A percentile compares a stretch with the other conserved stretches of the same genome.
Conservation (phyloP, 768 basidiomycete species). For the Mycena indigotica region DNA sequence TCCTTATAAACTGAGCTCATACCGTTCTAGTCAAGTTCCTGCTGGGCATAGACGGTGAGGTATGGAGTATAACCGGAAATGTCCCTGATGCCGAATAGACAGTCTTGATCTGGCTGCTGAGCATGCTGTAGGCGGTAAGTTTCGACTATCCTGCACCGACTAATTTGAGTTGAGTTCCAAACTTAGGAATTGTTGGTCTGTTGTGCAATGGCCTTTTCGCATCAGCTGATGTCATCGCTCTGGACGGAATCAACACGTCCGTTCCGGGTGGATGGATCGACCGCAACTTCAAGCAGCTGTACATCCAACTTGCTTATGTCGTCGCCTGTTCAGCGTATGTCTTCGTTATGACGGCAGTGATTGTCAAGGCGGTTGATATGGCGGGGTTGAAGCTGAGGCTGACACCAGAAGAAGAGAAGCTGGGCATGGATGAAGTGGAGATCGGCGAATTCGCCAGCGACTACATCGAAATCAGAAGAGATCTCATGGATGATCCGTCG, state of each 20-base stretch:
- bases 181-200: constrained; percentile 69
- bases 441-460: constrained; percentile 72
- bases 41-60: constrained; percentile 57
- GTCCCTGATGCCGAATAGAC: no score
- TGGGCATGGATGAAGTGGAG: constrained; percentile 75
- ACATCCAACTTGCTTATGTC: constrained; percentile 72
- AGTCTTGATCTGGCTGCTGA: constrained; percentile 91
- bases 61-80: no score
- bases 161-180: background rate
- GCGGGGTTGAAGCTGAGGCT: constrained; percentile 58
- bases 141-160: background rate
- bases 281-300: constrained; percentile 76
- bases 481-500: constrained; percentile 53
- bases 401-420: constrained; percentile 55
- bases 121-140: constrained; percentile 72
- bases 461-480: constrained; percentile 69
- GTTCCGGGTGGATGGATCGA: constrained; percentile 72
- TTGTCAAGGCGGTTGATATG: constrained; percentile 59
- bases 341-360: constrained; percentile 60
- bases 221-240: constrained; percentile 56
- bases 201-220: constrained; percentile 78
- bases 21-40: constrained; percentile 63
- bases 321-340: constrained; percentile 59
- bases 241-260: constrained; percentile 66
- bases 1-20: constrained; percentile 4